Base-by-base conservation (phyloP, 306 rosid species). In the Lagenaria siceraria region DNA sequence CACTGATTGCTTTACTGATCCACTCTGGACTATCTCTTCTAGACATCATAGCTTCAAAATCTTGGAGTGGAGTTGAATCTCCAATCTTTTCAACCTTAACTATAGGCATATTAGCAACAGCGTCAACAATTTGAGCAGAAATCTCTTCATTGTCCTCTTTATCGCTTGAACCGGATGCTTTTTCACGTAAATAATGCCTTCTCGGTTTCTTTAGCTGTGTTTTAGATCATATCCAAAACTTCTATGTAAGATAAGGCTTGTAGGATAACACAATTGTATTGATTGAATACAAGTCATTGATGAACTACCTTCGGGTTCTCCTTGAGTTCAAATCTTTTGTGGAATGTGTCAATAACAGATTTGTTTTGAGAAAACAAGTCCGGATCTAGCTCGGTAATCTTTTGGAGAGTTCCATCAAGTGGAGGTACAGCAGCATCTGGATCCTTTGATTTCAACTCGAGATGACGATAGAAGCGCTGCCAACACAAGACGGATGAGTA, bases 41-140 rank as follows among this genome's bases (percentile, higher is more conserved):
- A 2, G 89, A 84, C 74, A 94, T 75, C 90, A 91, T 87, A 78
- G 93, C 90, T 81, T 91, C 97, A 81, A 95, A 92, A 87, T 95
- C 98, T 85, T 87, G 87, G 56, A 87, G 80, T 4, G 95, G 96
- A 40, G 90, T 86, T 64, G 78, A 19, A 79, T 92, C 84, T 80
- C 97, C 96, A 3, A 92, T 79, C 46, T 81, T 87, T 79, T 88
- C 91, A 42, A 85, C 86, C 87, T 93, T 84, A 58, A 75, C 49
- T 33, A 60, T 62, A 60, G 96, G 72, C 46, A 43, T 48, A 55
- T 54, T 33, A 63, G 81, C 81, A 9, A 49, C 79, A 69, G 87
- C 60, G 65, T 78, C 75, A 22, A 75, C 72, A 56, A 84, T 84
- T 73, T 80, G 87, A 77, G 80, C 89, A 40, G 88, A 35, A 60